Evolutionary conservation across 2,329 filamentous ascomycete genomes (phyloP).

Genomic region (Fusarium papillatum): DNA sequence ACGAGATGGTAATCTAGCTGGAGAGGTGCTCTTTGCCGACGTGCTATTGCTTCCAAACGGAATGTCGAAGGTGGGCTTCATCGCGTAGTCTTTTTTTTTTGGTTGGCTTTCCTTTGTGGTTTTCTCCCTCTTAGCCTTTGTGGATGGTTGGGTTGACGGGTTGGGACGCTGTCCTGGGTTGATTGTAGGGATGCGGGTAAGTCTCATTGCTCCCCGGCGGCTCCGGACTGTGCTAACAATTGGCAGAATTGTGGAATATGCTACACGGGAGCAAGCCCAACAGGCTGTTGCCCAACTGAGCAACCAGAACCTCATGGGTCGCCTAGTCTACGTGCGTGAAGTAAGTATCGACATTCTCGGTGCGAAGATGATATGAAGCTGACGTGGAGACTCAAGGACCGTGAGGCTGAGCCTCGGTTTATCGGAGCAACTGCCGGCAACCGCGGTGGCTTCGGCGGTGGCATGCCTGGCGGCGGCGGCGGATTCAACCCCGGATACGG

Average conservation of each 20-base stretch:
- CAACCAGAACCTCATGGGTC: constrained; percentile 99
- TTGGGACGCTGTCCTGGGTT: constrained; percentile 89
- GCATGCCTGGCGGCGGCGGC: constrained; percentile 66
- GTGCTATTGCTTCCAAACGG: constrained; percentile 99
- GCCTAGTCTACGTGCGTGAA: constrained; percentile 98
- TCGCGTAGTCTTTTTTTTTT: constrained; percentile 80
- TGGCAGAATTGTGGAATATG: constrained; percentile 99
- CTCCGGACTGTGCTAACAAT: constrained; percentile 47
- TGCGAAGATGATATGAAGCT: not conserved
- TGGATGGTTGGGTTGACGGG: constrained; percentile 99
- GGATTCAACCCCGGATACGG: constrained; percentile 70
- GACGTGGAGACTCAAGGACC: constrained; percentile 73
- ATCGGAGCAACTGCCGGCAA: constrained; percentile 77
- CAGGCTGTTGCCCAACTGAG: constrained; percentile 97
- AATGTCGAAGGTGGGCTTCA: constrained; percentile 99
- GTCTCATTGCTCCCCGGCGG: constrained; percentile 53
- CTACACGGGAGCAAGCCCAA: constrained; percentile 98
- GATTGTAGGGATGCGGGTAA: constrained; percentile 99
- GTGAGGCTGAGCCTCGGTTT: constrained; percentile 97
- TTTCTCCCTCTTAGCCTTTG: constrained; percentile 75
- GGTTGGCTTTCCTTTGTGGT: constrained; percentile 85
- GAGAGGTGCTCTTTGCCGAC: constrained; percentile 99
- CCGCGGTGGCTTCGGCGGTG: constrained; percentile 72
- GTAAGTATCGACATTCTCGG: constrained; percentile 63
- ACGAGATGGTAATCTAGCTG: constrained; percentile 73